Percentiles rank a stretch among this genome's conserved stretches.
These are phyloP conservation scores for Echinosophora koreensis DNA, from an alignment of 306 rosid genomes.

Conservation along the genomic window DNA sequence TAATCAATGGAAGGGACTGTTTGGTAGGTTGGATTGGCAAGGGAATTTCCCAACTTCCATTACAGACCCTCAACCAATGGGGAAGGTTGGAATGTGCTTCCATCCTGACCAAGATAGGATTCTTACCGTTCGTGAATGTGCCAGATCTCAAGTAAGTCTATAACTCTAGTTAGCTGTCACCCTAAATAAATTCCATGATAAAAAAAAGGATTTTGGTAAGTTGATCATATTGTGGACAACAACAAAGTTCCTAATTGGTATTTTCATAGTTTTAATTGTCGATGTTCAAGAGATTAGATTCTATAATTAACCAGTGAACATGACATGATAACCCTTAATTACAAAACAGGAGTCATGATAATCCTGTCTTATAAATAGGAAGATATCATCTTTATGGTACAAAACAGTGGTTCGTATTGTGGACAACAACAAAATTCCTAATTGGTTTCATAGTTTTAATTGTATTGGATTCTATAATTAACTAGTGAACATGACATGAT, in stretches of 20 bases:
- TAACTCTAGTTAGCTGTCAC: constrained; percentile 1
- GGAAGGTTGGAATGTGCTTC: constrained; percentile 99
- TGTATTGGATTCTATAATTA: not conserved
- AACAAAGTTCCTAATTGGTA: not conserved
- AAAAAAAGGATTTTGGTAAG: too few species aligned
- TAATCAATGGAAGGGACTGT: constrained; percentile 97
- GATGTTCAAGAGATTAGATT: not conserved
- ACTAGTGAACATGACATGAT: not conserved
- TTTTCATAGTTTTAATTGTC: not conserved
- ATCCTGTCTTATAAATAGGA: not conserved
- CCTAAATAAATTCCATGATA: constrained; percentile 12
- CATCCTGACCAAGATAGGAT: constrained; percentile 98
- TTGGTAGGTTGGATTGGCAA: constrained; percentile 96
- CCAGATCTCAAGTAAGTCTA: constrained; percentile 89
- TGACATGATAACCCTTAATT: not conserved
- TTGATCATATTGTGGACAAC: not conserved
- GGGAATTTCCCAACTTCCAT: constrained; percentile 97
- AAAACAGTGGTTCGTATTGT: not conserved
- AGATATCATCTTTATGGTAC: constrained; percentile 12
- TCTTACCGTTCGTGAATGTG: constrained; percentile 94
- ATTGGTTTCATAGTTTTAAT: not conserved
- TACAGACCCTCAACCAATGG: constrained; percentile 99
- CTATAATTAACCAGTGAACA: not conserved
- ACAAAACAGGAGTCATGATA: not conserved
- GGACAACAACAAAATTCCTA: not conserved